Conservation (phyloP, 257 asterid genomes). For the Avicennia marina region DNA sequence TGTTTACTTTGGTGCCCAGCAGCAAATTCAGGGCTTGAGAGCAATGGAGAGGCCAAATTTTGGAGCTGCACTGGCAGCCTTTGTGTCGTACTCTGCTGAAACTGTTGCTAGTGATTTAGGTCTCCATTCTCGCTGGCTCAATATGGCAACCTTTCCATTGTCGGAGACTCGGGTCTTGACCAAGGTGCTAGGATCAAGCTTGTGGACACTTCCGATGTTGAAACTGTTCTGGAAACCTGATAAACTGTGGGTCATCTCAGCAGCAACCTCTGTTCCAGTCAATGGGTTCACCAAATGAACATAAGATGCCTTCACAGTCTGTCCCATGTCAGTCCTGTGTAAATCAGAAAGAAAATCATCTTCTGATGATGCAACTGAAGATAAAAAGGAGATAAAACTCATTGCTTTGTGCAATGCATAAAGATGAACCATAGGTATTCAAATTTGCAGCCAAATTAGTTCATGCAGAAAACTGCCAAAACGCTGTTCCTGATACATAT, state of each 20-base stretch:
- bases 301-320: slow-evolving; percentile 72
- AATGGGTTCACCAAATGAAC: slow-evolving; percentile 46
- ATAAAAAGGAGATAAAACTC: too few species aligned
- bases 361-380: neutral
- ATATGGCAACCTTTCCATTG: slow-evolving; percentile 59
- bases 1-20: too few species aligned
- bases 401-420: too few species aligned
- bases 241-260: slow-evolving; percentile 74
- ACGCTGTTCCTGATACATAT: too few species aligned
- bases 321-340: slow-evolving; percentile 71
- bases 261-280: slow-evolving; percentile 72
- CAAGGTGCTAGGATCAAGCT: slow-evolving; percentile 47
- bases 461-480: too few species aligned
- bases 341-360: neutral
- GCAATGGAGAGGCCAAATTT: slow-evolving; percentile 69
- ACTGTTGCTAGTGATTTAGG: slow-evolving; percentile 68
- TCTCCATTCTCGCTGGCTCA: slow-evolving; percentile 80
- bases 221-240: slow-evolving; percentile 53
- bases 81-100: slow-evolving; percentile 78
- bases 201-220: slow-evolving; percentile 60
- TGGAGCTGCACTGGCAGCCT: slow-evolving; percentile 41
- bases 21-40: slow-evolving; percentile 58
- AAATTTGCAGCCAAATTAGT: too few species aligned
- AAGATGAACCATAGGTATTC: too few species aligned
- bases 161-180: slow-evolving; percentile 71